Evolutionary conservation across 1,284 basidiomycete species (phyloP).

Genomic region (Erythrobasidium hasegawianum): DNA sequence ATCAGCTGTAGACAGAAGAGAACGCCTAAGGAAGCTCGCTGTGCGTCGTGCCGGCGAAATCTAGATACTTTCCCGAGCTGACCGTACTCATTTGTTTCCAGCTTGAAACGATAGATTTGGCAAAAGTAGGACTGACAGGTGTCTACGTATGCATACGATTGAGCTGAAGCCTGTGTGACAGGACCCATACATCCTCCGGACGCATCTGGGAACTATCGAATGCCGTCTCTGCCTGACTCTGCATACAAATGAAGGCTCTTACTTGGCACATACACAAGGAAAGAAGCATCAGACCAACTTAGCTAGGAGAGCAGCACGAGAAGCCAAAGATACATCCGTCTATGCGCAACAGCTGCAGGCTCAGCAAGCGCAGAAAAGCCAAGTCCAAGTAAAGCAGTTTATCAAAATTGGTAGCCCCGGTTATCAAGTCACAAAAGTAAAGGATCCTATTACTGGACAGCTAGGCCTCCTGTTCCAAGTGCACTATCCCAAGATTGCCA

Average conservation of each 20-base stretch:
- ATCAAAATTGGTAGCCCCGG: slow-evolving; percentile 96
- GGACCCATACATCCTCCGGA: slow-evolving; percentile 98
- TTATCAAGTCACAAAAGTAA: slow-evolving; percentile 61
- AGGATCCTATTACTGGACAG: slow-evolving; percentile 54
- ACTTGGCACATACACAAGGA: slow-evolving; percentile 97
- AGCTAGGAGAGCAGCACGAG: slow-evolving; percentile 87
- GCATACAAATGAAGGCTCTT: slow-evolving; percentile 98
- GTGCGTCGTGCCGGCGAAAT: slow-evolving; percentile 48
- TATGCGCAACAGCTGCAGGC: slow-evolving; percentile 68
- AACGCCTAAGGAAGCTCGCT: slow-evolving; percentile 86
- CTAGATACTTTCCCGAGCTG: slow-evolving; percentile 38
- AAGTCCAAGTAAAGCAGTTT: slow-evolving; percentile 84
- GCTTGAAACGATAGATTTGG: slow-evolving; percentile 89
- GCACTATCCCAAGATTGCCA: slow-evolving; percentile 82
- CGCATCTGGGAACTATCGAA: slow-evolving; percentile 93
- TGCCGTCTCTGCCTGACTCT: slow-evolving; percentile 96
- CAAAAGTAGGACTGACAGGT: slow-evolving; percentile 77
- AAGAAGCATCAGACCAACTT: slow-evolving; percentile 99
- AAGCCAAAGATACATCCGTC: slow-evolving; percentile 70
- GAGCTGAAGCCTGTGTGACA: slow-evolving; percentile 48
- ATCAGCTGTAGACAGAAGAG: slow-evolving; percentile 89
- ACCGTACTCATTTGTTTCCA: background rate
- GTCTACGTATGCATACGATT: no score
- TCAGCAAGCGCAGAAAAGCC: slow-evolving; percentile 59
- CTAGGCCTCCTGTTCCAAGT: slow-evolving; percentile 93